Evolutionary conservation across 306 rosid species (phyloP).

Genomic region (Trifolium pratense): DNA sequence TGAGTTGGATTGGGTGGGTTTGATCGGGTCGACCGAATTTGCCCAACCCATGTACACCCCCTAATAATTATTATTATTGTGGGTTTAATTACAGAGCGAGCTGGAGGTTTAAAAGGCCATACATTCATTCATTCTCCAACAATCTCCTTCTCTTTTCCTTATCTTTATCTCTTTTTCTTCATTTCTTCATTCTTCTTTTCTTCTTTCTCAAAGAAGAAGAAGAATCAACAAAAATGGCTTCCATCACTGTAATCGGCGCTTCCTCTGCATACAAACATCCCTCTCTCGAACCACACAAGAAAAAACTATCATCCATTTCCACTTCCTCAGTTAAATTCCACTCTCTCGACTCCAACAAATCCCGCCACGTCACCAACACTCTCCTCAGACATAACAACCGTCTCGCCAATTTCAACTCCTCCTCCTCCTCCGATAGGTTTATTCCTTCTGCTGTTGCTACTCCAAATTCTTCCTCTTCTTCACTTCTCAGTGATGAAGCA

Average conservation of each 20-base stretch:
- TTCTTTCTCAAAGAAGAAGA: not conserved
- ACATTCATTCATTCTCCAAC: slow-evolving; percentile 10
- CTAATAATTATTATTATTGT: not conserved
- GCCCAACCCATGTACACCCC: too few relatives aligned
- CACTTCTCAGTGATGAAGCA: slow-evolving; percentile 92
- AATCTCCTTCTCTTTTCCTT: not conserved
- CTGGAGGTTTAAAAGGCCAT: slow-evolving; percentile 47
- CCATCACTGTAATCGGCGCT: slow-evolving; percentile 61
- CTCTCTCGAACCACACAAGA: slow-evolving; percentile 50
- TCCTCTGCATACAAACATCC: slow-evolving; percentile 69
- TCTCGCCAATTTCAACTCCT: slow-evolving; percentile 25
- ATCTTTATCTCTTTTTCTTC: not conserved
- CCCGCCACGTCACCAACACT: slow-evolving; percentile 49
- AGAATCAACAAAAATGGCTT: slow-evolving; percentile 58
- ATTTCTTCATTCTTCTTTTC: not conserved
- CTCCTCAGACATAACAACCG: slow-evolving; percentile 55
- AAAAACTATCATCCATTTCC: slow-evolving; percentile 36
- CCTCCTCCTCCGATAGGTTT: slow-evolving; percentile 35
- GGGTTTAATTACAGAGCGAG: not conserved
- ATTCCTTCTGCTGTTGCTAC: slow-evolving; percentile 80
- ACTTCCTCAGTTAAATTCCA: slow-evolving; percentile 54
- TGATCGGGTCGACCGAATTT: too few relatives aligned
- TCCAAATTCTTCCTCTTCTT: slow-evolving; percentile 68
- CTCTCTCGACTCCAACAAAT: slow-evolving; percentile 54
- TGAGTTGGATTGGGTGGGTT: too few relatives aligned